Conservation (phyloP, 192 early-diverging fungal genomes). For the Funneliformis geosporum region DNA sequence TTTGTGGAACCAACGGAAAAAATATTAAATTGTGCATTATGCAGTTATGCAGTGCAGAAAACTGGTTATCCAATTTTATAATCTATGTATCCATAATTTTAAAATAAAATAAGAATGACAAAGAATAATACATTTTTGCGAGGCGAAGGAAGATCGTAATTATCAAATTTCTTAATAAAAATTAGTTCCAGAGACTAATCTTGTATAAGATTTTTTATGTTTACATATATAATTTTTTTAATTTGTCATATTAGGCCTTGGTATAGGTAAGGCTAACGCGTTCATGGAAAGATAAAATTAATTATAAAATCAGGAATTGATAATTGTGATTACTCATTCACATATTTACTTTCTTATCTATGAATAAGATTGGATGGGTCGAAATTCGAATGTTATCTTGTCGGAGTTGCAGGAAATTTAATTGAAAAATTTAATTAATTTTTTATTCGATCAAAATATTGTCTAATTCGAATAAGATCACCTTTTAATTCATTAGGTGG, state of each 20-base stretch:
- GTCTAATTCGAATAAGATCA: background rate
- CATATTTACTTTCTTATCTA: background rate
- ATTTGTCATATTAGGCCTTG: constrained; percentile 41
- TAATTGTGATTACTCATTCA: background rate
- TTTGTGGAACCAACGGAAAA: too few species aligned
- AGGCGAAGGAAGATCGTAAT: constrained; percentile 28
- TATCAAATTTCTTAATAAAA: background rate
- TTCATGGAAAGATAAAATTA: background rate
- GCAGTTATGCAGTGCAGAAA: too few species aligned
- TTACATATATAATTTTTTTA: background rate
- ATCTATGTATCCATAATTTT: too few species aligned
- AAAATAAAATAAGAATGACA: background rate
- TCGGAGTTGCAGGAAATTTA: constrained; percentile 69
- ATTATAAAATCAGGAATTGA: background rate
- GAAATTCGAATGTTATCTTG: constrained; percentile 64
- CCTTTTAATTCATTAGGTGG: constrained; percentile 48
- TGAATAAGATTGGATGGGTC: constrained; percentile 56
- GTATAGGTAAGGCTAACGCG: constrained; percentile 36
- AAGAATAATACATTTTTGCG: constrained; percentile 7
- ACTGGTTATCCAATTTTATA: too few species aligned
- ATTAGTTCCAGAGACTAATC: background rate
- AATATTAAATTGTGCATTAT: too few species aligned
- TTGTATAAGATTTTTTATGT: background rate
- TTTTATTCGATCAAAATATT: background rate
- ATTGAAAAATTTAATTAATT: background rate